Conservation (phyloP, 202 grass and related monocot genomes). For the Hordeum pubiflorum region DNA sequence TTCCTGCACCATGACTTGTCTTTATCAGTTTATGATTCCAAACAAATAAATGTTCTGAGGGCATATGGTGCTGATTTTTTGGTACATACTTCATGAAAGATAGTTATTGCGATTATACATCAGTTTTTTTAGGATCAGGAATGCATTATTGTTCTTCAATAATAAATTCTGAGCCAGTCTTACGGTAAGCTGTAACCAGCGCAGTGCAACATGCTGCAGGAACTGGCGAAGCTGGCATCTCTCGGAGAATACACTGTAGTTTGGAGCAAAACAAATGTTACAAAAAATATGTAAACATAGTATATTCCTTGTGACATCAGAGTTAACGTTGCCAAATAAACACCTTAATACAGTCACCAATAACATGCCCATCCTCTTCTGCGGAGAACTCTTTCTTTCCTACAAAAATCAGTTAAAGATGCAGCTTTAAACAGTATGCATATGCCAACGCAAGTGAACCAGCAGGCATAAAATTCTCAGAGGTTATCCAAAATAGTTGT, state of each 20-base stretch:
- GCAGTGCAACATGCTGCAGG: conserved; percentile 85
- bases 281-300: conserved; percentile 1
- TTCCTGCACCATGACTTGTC: conserved; percentile 54
- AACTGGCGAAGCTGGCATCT: conserved; percentile 82
- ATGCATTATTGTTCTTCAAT: conserved; percentile 14
- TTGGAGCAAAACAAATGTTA: conserved; percentile 24
- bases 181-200: conserved; percentile 82
- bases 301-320: conserved; percentile 2
- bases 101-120: neutral
- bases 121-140: conserved; percentile 4
- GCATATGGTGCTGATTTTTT: conserved; percentile 18
- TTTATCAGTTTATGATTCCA: conserved; percentile 27
- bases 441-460: conserved; percentile 13
- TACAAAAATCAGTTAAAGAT: conserved; percentile 44
- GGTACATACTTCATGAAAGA: conserved; percentile 17
- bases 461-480: neutral
- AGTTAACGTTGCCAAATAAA: conserved; percentile 29
- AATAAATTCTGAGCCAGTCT: conserved; percentile 28
- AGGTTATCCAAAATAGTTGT: neutral
- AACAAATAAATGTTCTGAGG: conserved; percentile 11
- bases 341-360: conserved; percentile 99
- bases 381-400: conserved; percentile 84
- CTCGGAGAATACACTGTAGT: conserved; percentile 78
- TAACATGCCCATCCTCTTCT: conserved; percentile 94
- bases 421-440: conserved; percentile 3